A percentile compares a stretch with the other conserved stretches of the same genome.
phyloP scores from a whole-genome alignment of 768 basidiomycete species.

The Lactarius tabidus region DNA sequence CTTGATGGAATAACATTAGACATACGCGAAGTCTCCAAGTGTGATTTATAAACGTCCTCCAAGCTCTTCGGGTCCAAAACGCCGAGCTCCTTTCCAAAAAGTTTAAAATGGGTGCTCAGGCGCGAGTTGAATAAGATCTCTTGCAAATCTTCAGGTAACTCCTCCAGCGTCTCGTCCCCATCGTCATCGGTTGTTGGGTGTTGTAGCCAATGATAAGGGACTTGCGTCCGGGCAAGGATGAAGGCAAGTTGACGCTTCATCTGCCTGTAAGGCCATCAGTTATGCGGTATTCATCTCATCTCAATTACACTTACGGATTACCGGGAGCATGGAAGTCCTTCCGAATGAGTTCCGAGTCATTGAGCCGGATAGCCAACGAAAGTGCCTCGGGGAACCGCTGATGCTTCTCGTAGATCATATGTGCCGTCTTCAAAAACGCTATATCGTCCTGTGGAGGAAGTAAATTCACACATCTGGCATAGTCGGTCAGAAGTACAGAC shows the following conservation, averaged over 20 bases:
- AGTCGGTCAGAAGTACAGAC: slow-evolving; percentile 13
- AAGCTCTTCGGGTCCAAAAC: slow-evolving; percentile 86
- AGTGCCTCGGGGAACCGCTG: slow-evolving; percentile 90
- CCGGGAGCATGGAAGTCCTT: slow-evolving; percentile 87
- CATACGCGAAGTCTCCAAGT: slow-evolving; percentile 85
- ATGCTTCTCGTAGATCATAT: slow-evolving; percentile 83
- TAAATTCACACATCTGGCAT: slow-evolving; percentile 73
- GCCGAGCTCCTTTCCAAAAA: slow-evolving; percentile 91
- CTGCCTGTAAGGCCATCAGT: slow-evolving; percentile 39
- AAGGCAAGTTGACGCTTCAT: slow-evolving; percentile 97
- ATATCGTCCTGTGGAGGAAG: slow-evolving; percentile 92
- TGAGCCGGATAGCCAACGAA: slow-evolving; percentile 77
- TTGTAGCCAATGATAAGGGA: slow-evolving; percentile 87
- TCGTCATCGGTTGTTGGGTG: slow-evolving; percentile 48
- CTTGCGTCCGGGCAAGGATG: slow-evolving; percentile 86
- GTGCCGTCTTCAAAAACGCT: slow-evolving; percentile 82
- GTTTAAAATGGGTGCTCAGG: slow-evolving; percentile 78
- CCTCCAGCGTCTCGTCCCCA: slow-evolving; percentile 50
- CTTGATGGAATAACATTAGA: slow-evolving; percentile 8
- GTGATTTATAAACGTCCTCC: slow-evolving; percentile 97
- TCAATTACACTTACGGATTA: slow-evolving; percentile 61
- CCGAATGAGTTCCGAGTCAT: slow-evolving; percentile 72
- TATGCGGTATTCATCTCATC: not conserved
- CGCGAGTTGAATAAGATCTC: slow-evolving; percentile 85
- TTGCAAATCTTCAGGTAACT: slow-evolving; percentile 74